These are phyloP conservation scores for Aspergillus ruber DNA, from an alignment of 2,329 filamentous ascomycete species.

Conservation along the genomic window DNA sequence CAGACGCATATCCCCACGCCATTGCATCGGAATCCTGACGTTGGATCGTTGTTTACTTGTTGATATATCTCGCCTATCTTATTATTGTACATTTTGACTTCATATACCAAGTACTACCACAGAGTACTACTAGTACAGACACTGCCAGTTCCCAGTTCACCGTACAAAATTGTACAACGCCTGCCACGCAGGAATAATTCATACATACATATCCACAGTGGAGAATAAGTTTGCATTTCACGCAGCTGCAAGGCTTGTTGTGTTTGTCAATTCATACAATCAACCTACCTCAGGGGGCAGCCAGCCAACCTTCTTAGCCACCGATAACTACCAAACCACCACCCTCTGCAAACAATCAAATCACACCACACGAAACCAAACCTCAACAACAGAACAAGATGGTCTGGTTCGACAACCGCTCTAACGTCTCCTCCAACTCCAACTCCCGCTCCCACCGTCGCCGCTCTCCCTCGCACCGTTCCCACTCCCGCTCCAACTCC, in stretches of 20 bases:
- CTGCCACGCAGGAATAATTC: background rate
- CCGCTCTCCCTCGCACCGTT: conserved; percentile 31
- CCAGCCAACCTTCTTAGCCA: background rate
- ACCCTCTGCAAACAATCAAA: background rate
- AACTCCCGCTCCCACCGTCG: conserved; percentile 18
- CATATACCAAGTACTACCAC: background rate
- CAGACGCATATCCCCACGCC: too few relatives aligned
- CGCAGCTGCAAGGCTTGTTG: background rate
- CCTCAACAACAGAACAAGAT: conserved; percentile 20
- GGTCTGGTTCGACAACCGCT: conserved; percentile 43
- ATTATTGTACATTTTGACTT: background rate
- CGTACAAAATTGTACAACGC: background rate
- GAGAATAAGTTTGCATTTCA: background rate
- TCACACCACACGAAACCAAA: background rate
- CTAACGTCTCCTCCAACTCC: conserved; percentile 24
- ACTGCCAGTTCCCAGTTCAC: background rate
- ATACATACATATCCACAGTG: background rate
- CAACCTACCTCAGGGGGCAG: background rate
- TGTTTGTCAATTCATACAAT: background rate
- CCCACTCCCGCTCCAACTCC: conserved; percentile 31
- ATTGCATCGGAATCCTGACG: too few relatives aligned
- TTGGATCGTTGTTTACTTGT: background rate
- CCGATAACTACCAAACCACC: background rate
- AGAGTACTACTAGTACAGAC: too few relatives aligned
- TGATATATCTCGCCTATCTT: background rate